phyloP scores from a whole-genome alignment of 768 basidiomycete species.

The Trametes villosa region DNA sequence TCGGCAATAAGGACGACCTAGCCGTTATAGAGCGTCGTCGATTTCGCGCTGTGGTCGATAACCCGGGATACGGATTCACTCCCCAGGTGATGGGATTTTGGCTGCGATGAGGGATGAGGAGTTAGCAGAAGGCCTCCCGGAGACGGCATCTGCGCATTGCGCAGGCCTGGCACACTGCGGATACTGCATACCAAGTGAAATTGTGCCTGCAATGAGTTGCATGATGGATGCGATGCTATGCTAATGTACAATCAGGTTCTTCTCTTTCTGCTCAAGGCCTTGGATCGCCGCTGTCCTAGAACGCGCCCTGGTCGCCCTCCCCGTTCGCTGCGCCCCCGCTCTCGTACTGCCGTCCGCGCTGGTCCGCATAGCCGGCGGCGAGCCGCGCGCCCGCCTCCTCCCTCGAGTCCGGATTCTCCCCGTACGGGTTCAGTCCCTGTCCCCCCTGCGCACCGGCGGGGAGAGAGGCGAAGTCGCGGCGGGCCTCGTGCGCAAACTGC shows the following conservation, averaged over 20 bases:
- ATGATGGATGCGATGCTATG: background rate
- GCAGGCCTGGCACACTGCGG: too few species aligned
- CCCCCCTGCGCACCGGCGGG: background rate
- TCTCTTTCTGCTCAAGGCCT: too few species aligned
- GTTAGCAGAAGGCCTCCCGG: too few species aligned
- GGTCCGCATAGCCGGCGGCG: constrained; percentile 25
- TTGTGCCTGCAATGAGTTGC: too few species aligned
- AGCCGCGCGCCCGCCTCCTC: constrained; percentile 27
- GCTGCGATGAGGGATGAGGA: too few species aligned
- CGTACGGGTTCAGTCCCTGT: constrained; percentile 31
- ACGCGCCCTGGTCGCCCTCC: constrained; percentile 22
- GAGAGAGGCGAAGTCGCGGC: constrained; percentile 25
- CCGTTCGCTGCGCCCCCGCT: constrained; percentile 24
- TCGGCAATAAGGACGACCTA: constrained; percentile 84
- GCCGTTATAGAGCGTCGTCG: background rate
- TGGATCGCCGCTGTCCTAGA: background rate
- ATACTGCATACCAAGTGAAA: too few species aligned
- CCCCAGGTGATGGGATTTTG: too few species aligned
- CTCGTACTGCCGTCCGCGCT: constrained; percentile 28
- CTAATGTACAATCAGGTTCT: background rate
- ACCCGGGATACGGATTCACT: too few species aligned
- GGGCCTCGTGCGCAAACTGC: constrained; percentile 29
- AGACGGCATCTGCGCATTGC: too few species aligned
- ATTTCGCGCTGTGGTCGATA: too few species aligned
- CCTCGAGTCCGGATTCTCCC: constrained; percentile 25